Percentiles rank a stretch among this genome's conserved stretches.
These are phyloP conservation scores for Cicer bijugum DNA, from an alignment of 306 rosid genomes.

Conservation along the genomic window DNA sequence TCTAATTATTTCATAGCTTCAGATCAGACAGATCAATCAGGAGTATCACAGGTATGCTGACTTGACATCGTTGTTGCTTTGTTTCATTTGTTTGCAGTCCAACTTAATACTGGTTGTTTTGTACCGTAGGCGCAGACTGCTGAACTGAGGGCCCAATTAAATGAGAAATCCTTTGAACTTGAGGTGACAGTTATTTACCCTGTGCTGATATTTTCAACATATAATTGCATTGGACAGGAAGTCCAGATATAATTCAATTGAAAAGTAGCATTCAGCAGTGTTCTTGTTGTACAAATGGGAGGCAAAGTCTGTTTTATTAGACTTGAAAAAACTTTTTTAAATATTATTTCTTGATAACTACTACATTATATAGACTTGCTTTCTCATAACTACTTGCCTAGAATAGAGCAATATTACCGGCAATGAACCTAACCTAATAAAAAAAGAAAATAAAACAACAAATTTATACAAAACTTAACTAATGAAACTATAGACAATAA, in stretches of 20 bases:
- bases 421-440: conserved; percentile 2
- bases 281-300: conserved; percentile 35
- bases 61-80: conserved; percentile 39
- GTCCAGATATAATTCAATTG: conserved; percentile 37
- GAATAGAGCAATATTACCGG: conserved; percentile 3
- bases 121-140: conserved; percentile 66
- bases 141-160: conserved; percentile 76
- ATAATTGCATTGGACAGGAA: conserved; percentile 37
- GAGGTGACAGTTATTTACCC: conserved; percentile 69
- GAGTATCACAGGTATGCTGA: conserved; percentile 68
- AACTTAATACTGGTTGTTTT: conserved; percentile 49
- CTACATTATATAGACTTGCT: background rate
- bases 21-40: conserved; percentile 64
- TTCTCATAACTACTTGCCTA: background rate
- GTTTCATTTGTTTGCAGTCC: conserved; percentile 42
- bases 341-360: conserved; percentile 14
- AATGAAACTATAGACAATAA: background rate
- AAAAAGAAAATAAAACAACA: background rate
- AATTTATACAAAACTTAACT: background rate
- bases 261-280: conserved; percentile 22
- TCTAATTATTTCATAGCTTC: conserved; percentile 58
- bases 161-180: conserved; percentile 92
- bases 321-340: background rate
- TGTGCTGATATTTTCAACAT: conserved; percentile 34
- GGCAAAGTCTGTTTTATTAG: conserved; percentile 11